A percentile compares a stretch with the other conserved stretches of the same genome.
Evolutionary conservation across 441 rosid genomes (phyloP).

Genomic region (Populus hybrid): DNA sequence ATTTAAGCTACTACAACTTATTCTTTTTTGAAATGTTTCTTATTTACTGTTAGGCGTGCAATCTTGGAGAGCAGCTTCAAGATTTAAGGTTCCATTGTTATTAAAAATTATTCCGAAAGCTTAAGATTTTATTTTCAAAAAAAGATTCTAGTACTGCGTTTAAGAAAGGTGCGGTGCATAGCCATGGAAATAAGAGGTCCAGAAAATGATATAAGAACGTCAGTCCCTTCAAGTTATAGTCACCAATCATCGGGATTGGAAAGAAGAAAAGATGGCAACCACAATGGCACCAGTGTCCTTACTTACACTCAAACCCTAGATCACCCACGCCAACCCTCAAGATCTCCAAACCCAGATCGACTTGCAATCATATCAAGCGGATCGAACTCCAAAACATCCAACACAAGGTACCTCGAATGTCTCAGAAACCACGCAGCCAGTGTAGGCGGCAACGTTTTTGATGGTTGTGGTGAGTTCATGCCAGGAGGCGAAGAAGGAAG

Average conservation of each 20-base stretch:
- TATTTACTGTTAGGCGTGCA: not conserved
- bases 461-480: conserved; percentile 98
- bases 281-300: conserved; percentile 35
- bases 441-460: conserved; percentile 71
- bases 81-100: conserved; percentile 1
- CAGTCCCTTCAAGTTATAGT: conserved; percentile 30
- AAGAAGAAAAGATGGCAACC: conserved; percentile 47
- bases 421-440: conserved; percentile 85
- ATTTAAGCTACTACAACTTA: not conserved
- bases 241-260: conserved; percentile 31
- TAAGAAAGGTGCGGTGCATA: not conserved
- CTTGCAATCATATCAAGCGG: conserved; percentile 25
- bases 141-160: not conserved
- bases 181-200: conserved; percentile 42
- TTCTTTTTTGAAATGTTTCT: not conserved
- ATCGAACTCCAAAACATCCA: conserved; percentile 34
- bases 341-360: conserved; percentile 39
- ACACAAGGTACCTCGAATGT: conserved; percentile 68
- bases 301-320: conserved; percentile 72
- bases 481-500: conserved; percentile 84
- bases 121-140: not conserved
- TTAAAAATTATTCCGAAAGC: not conserved
- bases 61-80: not conserved
- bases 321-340: conserved; percentile 32
- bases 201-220: conserved; percentile 44